A percentile compares a stretch with the other conserved stretches of the same genome.
These are phyloP conservation scores for Ophiosphaerella korrae DNA, from an alignment of 2,329 filamentous ascomycete species.

Conservation along the genomic window DNA sequence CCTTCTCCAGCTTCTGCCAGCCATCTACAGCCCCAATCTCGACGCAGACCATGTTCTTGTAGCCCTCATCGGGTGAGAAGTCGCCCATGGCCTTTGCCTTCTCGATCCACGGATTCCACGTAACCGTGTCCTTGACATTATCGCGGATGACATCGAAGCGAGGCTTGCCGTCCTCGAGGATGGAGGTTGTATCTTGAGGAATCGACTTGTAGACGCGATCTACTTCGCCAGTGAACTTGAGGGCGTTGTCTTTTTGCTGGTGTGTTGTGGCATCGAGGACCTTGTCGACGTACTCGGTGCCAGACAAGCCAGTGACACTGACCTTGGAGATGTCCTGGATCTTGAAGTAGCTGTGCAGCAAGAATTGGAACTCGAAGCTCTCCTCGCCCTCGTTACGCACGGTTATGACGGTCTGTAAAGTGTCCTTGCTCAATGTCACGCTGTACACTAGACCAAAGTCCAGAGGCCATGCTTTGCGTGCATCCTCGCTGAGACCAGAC, in stretches of 20 bases:
- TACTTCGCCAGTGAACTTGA: slow-evolving; percentile 77
- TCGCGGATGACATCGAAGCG: slow-evolving; percentile 79
- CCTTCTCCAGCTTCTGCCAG: slow-evolving; percentile 85
- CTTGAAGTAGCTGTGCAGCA: slow-evolving; percentile 89
- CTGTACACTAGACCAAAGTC: slow-evolving; percentile 92
- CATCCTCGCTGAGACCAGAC: slow-evolving; percentile 70
- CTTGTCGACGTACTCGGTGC: slow-evolving; percentile 83
- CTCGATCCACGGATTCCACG: slow-evolving; percentile 96
- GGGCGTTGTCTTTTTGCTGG: slow-evolving; percentile 66
- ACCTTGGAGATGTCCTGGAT: slow-evolving; percentile 83
- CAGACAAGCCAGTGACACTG: slow-evolving; percentile 75
- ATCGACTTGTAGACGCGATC: slow-evolving; percentile 83
- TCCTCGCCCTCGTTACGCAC: slow-evolving; percentile 84
- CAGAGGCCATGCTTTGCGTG: slow-evolving; percentile 77
- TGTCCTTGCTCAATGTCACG: slow-evolving; percentile 78
- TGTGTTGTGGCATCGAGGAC: slow-evolving; percentile 66
- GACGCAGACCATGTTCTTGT: slow-evolving; percentile 91
- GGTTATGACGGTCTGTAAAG: slow-evolving; percentile 79
- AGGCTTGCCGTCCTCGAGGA: slow-evolving; percentile 67
- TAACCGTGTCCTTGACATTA: slow-evolving; percentile 83
- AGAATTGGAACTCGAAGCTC: slow-evolving; percentile 86
- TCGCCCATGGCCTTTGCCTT: slow-evolving; percentile 83
- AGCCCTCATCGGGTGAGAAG: slow-evolving; percentile 87
- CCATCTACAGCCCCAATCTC: slow-evolving; percentile 83
- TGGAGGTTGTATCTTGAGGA: slow-evolving; percentile 65